phyloP scores from a whole-genome alignment of 2,329 filamentous ascomycete species.

The Pseudocercospora vitis region DNA sequence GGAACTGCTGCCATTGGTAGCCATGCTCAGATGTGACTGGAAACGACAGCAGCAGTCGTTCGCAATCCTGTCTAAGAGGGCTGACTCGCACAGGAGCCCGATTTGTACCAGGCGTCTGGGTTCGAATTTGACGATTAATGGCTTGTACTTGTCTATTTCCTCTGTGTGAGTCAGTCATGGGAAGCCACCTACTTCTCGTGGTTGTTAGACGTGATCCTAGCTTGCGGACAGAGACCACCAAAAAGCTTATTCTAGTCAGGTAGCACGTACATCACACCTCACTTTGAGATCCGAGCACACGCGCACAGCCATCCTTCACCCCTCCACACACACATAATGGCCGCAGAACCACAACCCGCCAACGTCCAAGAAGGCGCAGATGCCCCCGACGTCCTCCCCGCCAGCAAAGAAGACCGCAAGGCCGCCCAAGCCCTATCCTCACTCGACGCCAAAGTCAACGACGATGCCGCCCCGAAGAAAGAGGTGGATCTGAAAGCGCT shows the following conservation, averaged over 20 bases:
- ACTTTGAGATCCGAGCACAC: too few relatives aligned
- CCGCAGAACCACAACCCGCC: slow-evolving; percentile 61
- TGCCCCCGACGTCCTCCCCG: slow-evolving; percentile 53
- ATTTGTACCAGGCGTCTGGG: too few relatives aligned
- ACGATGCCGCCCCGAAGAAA: slow-evolving; percentile 49
- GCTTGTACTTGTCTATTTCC: neutral
- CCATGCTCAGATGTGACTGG: neutral
- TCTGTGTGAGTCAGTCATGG: neutral
- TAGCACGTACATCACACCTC: neutral
- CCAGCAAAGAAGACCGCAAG: slow-evolving; percentile 74
- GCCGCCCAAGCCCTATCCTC: slow-evolving; percentile 71
- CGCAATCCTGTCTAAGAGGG: too few relatives aligned
- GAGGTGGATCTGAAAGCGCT: slow-evolving; percentile 70
- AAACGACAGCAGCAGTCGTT: neutral
- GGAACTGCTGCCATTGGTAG: slow-evolving; percentile 5
- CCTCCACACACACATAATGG: too few relatives aligned
- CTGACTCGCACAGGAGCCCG: too few relatives aligned
- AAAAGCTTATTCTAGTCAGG: slow-evolving; percentile 8
- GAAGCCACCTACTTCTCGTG: neutral
- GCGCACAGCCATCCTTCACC: too few relatives aligned
- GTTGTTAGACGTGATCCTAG: too few relatives aligned
- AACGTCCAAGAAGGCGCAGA: slow-evolving; percentile 61
- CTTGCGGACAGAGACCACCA: neutral
- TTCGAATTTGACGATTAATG: too few relatives aligned
- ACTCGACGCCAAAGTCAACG: slow-evolving; percentile 61